phyloP scores from a whole-genome alignment of 1,284 basidiomycete species.

The Cystobasidium slooffiae region DNA sequence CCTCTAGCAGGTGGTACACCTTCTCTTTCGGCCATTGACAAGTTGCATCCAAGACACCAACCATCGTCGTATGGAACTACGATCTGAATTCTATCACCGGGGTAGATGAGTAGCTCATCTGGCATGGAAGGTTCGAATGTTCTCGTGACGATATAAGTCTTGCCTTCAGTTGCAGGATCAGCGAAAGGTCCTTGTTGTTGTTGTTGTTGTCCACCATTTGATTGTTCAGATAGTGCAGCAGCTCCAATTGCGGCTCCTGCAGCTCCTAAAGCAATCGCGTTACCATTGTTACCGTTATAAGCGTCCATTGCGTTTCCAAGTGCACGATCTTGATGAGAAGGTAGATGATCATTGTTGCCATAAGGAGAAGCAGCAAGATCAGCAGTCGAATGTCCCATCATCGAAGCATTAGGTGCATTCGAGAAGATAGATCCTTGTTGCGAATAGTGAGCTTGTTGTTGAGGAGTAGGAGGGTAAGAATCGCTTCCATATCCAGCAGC shows the following conservation, averaged over 20 bases:
- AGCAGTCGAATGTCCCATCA: slow-evolving; percentile 4
- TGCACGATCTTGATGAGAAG: slow-evolving; percentile 8
- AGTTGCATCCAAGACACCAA: slow-evolving; percentile 41
- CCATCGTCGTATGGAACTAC: slow-evolving; percentile 53
- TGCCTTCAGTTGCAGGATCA: slow-evolving; percentile 51
- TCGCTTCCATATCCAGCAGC: slow-evolving; percentile 17
- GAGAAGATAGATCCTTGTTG: slow-evolving; percentile 15
- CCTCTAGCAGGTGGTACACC: slow-evolving; percentile 31
- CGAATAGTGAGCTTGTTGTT: slow-evolving; percentile 25
- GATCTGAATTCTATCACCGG: slow-evolving; percentile 52
- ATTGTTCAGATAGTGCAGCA: neutral
- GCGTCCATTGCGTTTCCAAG: slow-evolving; percentile 13
- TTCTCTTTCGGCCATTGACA: slow-evolving; percentile 16
- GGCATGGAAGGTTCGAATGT: slow-evolving; percentile 52
- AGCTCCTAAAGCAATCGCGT: slow-evolving; percentile 15
- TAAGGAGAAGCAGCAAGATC: neutral
- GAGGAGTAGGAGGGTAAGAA: slow-evolving; percentile 32
- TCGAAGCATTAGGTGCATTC: neutral
- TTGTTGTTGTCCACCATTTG: neutral
- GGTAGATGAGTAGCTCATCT: slow-evolving; percentile 52
- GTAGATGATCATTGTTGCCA: slow-evolving; percentile 14
- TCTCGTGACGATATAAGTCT: slow-evolving; percentile 49
- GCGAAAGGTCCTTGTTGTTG: slow-evolving; percentile 48
- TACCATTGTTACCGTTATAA: slow-evolving; percentile 16
- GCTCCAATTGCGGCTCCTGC: slow-evolving; percentile 10